phyloP scores from a whole-genome alignment of 768 basidiomycete species.

The Mycena olivaceomarginata region DNA sequence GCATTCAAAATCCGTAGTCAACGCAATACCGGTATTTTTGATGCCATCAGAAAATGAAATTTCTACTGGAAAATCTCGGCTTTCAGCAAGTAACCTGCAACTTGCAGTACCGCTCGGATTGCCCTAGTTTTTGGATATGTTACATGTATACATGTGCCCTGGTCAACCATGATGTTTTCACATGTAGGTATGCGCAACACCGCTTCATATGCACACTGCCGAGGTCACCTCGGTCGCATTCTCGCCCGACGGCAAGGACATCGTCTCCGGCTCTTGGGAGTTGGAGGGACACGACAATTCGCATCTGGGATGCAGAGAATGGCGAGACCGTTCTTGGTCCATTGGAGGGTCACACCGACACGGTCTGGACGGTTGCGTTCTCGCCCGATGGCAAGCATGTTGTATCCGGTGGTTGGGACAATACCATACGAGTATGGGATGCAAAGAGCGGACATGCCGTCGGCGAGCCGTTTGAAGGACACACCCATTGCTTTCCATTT shows the following conservation, averaged over 20 bases:
- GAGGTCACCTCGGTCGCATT: background rate
- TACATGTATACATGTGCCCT: too few species aligned
- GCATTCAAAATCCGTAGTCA: too few species aligned
- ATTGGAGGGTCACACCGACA: background rate
- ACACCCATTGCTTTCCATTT: too few species aligned
- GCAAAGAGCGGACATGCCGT: background rate
- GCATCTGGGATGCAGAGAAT: background rate
- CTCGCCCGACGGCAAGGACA: background rate
- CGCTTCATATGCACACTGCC: too few species aligned
- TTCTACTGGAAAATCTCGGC: too few species aligned
- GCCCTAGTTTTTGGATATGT: too few species aligned
- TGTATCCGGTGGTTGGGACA: background rate
- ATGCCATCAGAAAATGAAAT: too few species aligned
- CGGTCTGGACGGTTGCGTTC: background rate
- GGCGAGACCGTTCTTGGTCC: background rate
- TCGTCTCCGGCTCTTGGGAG: background rate
- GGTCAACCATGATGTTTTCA: too few species aligned
- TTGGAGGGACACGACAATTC: background rate
- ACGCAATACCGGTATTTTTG: too few species aligned
- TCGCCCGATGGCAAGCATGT: background rate
- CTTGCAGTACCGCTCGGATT: too few species aligned
- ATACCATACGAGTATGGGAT: background rate
- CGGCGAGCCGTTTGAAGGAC: background rate
- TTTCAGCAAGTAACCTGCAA: too few species aligned
- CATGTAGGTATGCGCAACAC: too few species aligned